These are phyloP conservation scores for Moricandia arvensis DNA, from an alignment of 345 rosid species.

Conservation along the genomic window DNA sequence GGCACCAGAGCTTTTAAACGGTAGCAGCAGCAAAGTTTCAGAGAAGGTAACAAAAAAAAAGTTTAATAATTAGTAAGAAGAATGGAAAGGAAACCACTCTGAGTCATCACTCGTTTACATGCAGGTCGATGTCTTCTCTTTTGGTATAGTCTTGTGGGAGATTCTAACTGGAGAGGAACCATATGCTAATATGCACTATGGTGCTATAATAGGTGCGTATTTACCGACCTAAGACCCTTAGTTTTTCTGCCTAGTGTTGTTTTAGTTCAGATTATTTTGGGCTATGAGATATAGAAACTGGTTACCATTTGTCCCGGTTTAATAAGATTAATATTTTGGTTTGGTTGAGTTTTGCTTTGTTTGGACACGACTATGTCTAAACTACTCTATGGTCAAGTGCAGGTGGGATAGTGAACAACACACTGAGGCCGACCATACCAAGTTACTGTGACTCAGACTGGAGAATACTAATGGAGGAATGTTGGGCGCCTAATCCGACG, in stretches of 20 bases:
- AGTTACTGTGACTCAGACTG: conserved; percentile 66
- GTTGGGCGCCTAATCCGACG: conserved; percentile 73
- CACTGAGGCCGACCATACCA: conserved; percentile 78
- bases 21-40: conserved; percentile 76
- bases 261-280: too few relatives aligned
- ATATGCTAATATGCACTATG: conserved; percentile 82
- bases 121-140: conserved; percentile 87
- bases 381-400: neutral
- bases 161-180: conserved; percentile 90
- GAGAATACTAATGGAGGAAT: conserved; percentile 80
- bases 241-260: too few relatives aligned
- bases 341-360: neutral
- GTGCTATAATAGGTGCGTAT: conserved; percentile 70
- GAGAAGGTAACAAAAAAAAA: conserved; percentile 56
- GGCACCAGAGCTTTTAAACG: conserved; percentile 83
- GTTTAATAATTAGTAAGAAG: neutral
- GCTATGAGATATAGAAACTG: too few relatives aligned
- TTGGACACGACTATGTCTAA: neutral
- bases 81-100: neutral
- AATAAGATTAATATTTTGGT: neutral
- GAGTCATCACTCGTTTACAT: conserved; percentile 4
- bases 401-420: conserved; percentile 87
- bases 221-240: too few relatives aligned
- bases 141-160: conserved; percentile 87
- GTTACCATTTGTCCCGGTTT: neutral